phyloP scores from a whole-genome alignment of 768 basidiomycete genomes.

The Phylloporus sp. region DNA sequence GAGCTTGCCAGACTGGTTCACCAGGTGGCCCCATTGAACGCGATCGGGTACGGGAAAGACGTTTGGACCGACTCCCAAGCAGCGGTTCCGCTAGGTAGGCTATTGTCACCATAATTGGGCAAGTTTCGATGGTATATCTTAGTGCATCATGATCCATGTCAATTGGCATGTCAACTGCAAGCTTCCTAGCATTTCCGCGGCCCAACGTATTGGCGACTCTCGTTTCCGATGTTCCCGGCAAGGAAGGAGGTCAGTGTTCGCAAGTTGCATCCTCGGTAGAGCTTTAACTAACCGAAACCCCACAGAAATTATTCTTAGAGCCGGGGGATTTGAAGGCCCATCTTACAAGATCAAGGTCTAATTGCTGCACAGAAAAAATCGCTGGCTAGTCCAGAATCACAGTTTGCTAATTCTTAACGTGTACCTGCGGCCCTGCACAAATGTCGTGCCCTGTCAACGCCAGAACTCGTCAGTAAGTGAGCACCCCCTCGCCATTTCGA shows the following conservation, averaged over 20 bases:
- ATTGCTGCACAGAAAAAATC: too few species aligned
- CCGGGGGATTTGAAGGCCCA: not conserved
- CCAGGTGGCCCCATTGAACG: not conserved
- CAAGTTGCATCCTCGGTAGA: not conserved
- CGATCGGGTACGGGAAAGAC: too few species aligned
- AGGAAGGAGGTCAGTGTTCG: not conserved
- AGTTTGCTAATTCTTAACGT: not conserved
- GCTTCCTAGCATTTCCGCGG: not conserved
- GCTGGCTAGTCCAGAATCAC: not conserved
- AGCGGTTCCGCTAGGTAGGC: not conserved
- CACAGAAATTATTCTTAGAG: not conserved
- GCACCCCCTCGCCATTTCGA: constrained; percentile 47
- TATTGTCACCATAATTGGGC: not conserved
- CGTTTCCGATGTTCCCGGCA: not conserved
- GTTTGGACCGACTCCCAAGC: not conserved
- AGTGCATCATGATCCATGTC: not conserved
- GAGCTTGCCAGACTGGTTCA: not conserved
- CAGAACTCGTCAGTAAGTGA: constrained; percentile 16
- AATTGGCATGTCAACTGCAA: not conserved
- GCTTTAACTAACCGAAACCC: too few species aligned
- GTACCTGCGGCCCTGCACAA: not conserved
- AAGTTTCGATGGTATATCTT: not conserved
- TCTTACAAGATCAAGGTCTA: too few species aligned
- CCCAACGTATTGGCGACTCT: not conserved
- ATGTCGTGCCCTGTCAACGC: not conserved